phyloP scores from a whole-genome alignment of 2,329 filamentous ascomycete genomes.

The Cladosporium cucumerinum region DNA sequence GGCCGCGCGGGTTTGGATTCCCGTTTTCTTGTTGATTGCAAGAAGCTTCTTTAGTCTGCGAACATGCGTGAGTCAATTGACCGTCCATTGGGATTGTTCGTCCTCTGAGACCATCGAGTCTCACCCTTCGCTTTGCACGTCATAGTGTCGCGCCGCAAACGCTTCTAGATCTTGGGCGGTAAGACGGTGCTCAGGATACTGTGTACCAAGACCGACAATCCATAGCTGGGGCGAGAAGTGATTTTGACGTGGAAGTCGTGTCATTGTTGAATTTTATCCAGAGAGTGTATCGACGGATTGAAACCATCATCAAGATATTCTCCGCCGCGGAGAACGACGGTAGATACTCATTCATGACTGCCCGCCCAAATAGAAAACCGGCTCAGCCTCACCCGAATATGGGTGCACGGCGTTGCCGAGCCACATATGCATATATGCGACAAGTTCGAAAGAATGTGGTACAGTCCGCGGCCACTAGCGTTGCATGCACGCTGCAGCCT shows the following conservation, averaged over 20 bases:
- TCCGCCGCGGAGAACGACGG: background rate
- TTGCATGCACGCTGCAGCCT: background rate
- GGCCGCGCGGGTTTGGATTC: conserved; percentile 4
- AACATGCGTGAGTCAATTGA: background rate
- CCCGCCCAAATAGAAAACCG: background rate
- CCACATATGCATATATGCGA: background rate
- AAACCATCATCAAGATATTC: background rate
- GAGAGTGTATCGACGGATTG: background rate
- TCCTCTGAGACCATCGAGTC: no score
- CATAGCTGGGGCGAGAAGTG: background rate
- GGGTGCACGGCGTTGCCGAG: background rate
- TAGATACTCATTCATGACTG: background rate
- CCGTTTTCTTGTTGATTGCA: conserved; percentile 8
- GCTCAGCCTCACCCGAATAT: background rate
- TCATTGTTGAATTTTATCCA: background rate
- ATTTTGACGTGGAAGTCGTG: background rate
- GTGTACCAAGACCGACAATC: conserved; percentile 4
- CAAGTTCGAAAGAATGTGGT: background rate
- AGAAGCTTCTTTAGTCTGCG: conserved; percentile 10
- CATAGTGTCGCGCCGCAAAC: background rate
- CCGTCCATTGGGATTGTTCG: background rate
- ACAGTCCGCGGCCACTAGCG: background rate
- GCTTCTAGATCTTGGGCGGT: background rate
- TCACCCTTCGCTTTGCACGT: background rate
- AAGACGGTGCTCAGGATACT: conserved; percentile 2